These are phyloP conservation scores for Rhamnella rubrinervis DNA, from an alignment of 331 rosid genomes.

Conservation along the genomic window DNA sequence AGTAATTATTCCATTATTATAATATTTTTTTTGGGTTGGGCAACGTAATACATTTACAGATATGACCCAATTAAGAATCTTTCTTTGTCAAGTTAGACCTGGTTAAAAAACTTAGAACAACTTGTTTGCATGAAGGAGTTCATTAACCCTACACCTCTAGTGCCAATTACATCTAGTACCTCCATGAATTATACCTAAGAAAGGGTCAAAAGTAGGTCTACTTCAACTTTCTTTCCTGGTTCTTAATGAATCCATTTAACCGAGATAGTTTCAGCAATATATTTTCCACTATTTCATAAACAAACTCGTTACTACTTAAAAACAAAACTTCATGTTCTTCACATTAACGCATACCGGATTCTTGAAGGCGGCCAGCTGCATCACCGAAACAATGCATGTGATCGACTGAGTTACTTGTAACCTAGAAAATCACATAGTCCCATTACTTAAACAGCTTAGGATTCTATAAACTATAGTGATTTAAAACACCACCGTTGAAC, in stretches of 20 bases:
- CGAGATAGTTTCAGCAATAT: neutral
- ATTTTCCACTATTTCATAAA: neutral
- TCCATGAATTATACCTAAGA: too few relatives aligned
- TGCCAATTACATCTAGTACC: too few relatives aligned
- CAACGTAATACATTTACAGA: too few relatives aligned
- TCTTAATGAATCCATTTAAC: neutral
- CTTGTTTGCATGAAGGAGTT: too few relatives aligned
- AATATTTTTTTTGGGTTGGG: too few relatives aligned
- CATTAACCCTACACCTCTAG: too few relatives aligned
- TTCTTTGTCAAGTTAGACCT: too few relatives aligned
- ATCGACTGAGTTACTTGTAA: constrained; percentile 63
- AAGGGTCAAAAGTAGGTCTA: too few relatives aligned
- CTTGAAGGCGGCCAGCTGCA: constrained; percentile 90
- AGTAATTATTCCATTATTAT: too few relatives aligned
- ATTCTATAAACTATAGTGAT: neutral
- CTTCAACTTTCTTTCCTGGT: too few relatives aligned
- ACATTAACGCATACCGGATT: constrained; percentile 54
- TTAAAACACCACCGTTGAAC: neutral
- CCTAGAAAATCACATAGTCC: constrained; percentile 28
- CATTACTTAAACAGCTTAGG: constrained; percentile 6
- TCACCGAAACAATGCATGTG: constrained; percentile 80
- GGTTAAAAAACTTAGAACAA: too few relatives aligned
- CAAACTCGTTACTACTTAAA: neutral
- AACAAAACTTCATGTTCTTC: neutral
- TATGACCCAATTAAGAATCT: too few relatives aligned